These are phyloP conservation scores for Paecilomyces variotii DNA, from an alignment of 2,329 filamentous ascomycete species.

Conservation along the genomic window DNA sequence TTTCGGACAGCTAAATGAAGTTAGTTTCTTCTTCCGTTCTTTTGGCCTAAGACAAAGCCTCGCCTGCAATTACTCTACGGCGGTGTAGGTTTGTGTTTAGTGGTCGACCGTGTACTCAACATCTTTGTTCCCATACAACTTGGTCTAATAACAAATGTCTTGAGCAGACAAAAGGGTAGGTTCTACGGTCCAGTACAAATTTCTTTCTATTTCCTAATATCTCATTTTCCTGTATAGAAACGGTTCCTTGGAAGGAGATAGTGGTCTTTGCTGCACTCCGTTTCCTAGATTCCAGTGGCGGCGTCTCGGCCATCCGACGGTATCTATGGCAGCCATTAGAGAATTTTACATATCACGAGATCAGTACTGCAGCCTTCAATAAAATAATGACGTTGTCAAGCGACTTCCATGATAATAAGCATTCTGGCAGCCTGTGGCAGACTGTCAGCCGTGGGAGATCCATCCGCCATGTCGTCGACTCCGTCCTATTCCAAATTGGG, in stretches of 20 bases:
- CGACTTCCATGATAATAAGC: slow-evolving; percentile 61
- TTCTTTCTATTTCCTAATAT: slow-evolving; percentile 14
- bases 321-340: slow-evolving; percentile 49
- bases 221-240: slow-evolving; percentile 30
- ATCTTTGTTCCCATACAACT: slow-evolving; percentile 74
- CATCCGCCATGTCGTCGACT: slow-evolving; percentile 52
- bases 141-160: slow-evolving; percentile 66
- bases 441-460: slow-evolving; percentile 57
- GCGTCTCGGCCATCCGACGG: slow-evolving; percentile 43
- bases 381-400: slow-evolving; percentile 63
- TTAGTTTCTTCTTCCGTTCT: slow-evolving; percentile 66
- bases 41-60: slow-evolving; percentile 65
- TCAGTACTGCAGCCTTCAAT: slow-evolving; percentile 55
- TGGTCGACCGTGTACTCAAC: slow-evolving; percentile 65
- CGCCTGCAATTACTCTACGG: slow-evolving; percentile 60
- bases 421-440: slow-evolving; percentile 56
- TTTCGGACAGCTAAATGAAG: slow-evolving; percentile 2
- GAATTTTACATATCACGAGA: slow-evolving; percentile 49
- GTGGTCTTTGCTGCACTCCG: slow-evolving; percentile 42
- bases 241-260: slow-evolving; percentile 47
- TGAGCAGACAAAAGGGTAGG: slow-evolving; percentile 45
- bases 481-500: slow-evolving; percentile 50
- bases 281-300: slow-evolving; percentile 45
- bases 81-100: slow-evolving; percentile 59
- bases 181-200: slow-evolving; percentile 1